phyloP scores from a whole-genome alignment of 2,329 filamentous ascomycete genomes.

The Raffaelea albimanens region DNA sequence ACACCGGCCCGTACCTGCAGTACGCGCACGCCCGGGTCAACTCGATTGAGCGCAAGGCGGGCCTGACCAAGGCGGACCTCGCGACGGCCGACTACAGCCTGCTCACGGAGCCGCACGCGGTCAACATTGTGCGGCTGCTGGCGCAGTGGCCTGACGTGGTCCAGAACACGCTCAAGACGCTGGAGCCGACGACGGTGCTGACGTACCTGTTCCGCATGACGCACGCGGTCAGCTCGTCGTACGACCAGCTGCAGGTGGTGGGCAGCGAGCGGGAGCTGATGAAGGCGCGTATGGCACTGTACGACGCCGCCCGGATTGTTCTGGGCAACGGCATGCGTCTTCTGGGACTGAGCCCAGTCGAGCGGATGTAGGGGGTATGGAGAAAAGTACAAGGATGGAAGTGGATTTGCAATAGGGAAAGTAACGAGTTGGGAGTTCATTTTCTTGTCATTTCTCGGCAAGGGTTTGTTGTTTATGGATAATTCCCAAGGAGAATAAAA shows the following conservation, averaged over 20 bases:
- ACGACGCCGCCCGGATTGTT: constrained; percentile 65
- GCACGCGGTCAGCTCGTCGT: constrained; percentile 68
- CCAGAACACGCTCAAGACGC: constrained; percentile 72
- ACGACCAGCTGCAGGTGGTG: constrained; percentile 75
- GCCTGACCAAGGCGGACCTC: constrained; percentile 47
- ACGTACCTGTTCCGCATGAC: constrained; percentile 79
- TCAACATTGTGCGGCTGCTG: constrained; percentile 66
- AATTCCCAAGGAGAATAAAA: too few relatives aligned
- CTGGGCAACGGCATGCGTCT: constrained; percentile 76
- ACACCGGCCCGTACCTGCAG: constrained; percentile 78
- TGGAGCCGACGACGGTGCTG: constrained; percentile 50
- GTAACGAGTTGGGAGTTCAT: too few relatives aligned
- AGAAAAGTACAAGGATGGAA: too few relatives aligned
- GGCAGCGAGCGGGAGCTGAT: constrained; percentile 65
- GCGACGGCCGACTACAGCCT: constrained; percentile 55
- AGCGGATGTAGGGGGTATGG: constrained; percentile 34
- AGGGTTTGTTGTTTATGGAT: too few relatives aligned
- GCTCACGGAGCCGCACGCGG: constrained; percentile 61
- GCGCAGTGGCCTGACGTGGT: constrained; percentile 80
- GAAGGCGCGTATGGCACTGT: constrained; percentile 66
- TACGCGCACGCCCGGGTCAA: constrained; percentile 68
- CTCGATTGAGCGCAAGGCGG: constrained; percentile 51
- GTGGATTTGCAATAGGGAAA: too few relatives aligned
- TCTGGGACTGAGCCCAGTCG: constrained; percentile 68
- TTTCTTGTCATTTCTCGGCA: too few relatives aligned